A percentile compares a stretch with the other conserved stretches of the same genome.
Evolutionary conservation across 352 stramenopile species (phyloP).

Genomic region (Thraustotheca clavata): DNA sequence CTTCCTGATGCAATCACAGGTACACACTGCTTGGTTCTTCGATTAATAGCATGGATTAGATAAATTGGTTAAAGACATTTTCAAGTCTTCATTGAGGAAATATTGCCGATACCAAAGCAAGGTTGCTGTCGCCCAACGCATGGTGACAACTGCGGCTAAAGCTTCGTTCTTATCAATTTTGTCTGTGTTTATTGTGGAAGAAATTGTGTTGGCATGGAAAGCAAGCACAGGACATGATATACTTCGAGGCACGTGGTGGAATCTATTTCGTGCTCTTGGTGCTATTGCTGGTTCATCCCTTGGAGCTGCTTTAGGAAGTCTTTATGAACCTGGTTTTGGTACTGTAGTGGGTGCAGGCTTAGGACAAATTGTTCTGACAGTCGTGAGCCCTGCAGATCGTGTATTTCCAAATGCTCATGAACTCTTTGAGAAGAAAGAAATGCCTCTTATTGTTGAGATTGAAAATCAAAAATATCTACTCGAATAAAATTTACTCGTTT

Average conservation of each 20-base stretch:
- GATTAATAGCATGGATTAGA: not conserved
- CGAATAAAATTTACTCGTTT: not conserved
- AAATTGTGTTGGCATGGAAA: not conserved
- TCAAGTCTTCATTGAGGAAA: conserved; percentile 12
- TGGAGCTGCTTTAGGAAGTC: not conserved
- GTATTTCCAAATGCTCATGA: not conserved
- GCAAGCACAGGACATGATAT: not conserved
- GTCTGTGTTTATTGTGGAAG: conserved; percentile 11
- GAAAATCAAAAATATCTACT: not conserved
- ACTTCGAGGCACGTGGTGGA: not conserved
- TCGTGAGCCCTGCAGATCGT: not conserved
- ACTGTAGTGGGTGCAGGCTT: not conserved
- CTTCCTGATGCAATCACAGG: not conserved
- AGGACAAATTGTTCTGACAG: not conserved
- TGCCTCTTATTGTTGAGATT: too few species aligned
- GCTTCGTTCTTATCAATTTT: not conserved
- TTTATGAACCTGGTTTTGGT: not conserved
- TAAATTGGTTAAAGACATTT: conserved; percentile 9
- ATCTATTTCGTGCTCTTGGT: not conserved
- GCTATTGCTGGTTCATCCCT: not conserved
- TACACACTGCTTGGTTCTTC: not conserved
- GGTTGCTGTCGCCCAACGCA: not conserved
- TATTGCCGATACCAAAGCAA: not conserved
- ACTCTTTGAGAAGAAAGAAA: not conserved
- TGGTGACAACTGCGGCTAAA: conserved; percentile 1